These are phyloP conservation scores for Platismatia glauca DNA, from an alignment of 495 filamentous ascomycete genomes.

Conservation along the genomic window DNA sequence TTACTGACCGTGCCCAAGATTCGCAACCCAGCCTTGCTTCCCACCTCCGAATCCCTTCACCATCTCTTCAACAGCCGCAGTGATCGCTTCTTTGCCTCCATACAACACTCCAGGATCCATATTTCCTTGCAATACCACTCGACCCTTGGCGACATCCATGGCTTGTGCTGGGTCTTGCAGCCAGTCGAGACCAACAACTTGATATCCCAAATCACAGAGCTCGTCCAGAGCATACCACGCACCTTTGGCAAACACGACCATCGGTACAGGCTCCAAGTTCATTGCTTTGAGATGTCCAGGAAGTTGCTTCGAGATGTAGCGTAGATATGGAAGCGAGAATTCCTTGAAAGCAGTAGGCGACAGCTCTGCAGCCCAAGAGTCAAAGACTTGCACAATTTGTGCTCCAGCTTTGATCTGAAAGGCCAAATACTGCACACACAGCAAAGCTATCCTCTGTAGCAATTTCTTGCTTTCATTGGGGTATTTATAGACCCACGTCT, in stretches of 20 bases:
- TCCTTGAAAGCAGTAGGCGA: conserved; percentile 71
- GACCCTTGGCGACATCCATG: conserved; percentile 60
- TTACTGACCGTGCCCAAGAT: conserved; percentile 74
- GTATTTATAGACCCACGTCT: conserved; percentile 94
- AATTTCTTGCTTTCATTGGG: conserved; percentile 68
- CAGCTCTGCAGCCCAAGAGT: conserved; percentile 95
- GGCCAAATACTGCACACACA: conserved; percentile 90
- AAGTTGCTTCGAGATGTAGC: conserved; percentile 69
- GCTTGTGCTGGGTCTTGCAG: conserved; percentile 82
- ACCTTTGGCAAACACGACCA: conserved; percentile 99
- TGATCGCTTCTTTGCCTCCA: conserved; percentile 71
- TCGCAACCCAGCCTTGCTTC: conserved; percentile 81
- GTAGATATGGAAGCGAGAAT: conserved; percentile 79
- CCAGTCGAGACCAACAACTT: conserved; percentile 93
- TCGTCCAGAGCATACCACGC: conserved; percentile 94
- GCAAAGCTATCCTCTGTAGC: conserved; percentile 79
- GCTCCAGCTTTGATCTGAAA: conserved; percentile 87
- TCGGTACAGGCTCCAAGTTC: conserved; percentile 71
- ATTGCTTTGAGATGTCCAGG: conserved; percentile 63
- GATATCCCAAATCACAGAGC: conserved; percentile 78
- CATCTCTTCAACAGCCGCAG: conserved; percentile 70
- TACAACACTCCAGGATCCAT: conserved; percentile 91
- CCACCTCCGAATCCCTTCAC: conserved; percentile 78
- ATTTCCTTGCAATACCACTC: conserved; percentile 85
- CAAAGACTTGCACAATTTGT: conserved; percentile 92